Base-by-base conservation (phyloP, 225 moss, liverwort and hornwort species). In the Rhytidiadelphus loreus region DNA sequence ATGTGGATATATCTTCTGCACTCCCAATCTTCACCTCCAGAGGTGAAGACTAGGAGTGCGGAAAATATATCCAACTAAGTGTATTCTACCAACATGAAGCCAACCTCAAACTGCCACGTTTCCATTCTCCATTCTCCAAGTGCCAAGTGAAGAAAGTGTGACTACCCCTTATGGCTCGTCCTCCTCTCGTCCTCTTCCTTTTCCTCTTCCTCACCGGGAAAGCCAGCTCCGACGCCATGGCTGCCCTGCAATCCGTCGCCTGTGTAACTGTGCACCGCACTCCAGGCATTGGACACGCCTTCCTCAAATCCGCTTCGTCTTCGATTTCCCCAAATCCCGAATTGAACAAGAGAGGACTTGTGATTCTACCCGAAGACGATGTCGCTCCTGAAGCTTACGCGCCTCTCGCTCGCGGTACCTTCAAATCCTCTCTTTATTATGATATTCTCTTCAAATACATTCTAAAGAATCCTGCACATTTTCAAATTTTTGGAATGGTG, bases 301-400 rank as follows among this genome's bases (percentile, higher is more conserved):
- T 95, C 64, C 41, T 66, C 30, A 23, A 55, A 43, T 6, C 18
- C 9, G 11, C 33, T 32, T 23, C 41, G 64, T 48, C 65, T 9
- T 20, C 12, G 57, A 4, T 7, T 17, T 14, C 29, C 5, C 72
- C 72, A 13, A 72, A 61, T 35, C 66, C 35, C 28, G 82, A 86
- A 74, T 79, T 89, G 44, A 71, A 25, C 79, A 78, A 60, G 48
- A 85, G 48, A 63, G 92, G 92, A 19, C 13, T 93, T 37, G 87
- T 95, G 46, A 78, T 95, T 72, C n/a, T 95, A 58, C 92, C 95
- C 12, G 92, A 91, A 46, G 37, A 81, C 12, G 84, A 89, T 48
- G 89, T 95, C 20, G 88, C 93, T 70, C 91, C 92, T 71, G 91
- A 89, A 80, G 90, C 92, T 14, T 92, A 95, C 60, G 93, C 93